Evolutionary conservation across 305 asterid species (phyloP).

Genomic region (Salvia sclarea): DNA sequence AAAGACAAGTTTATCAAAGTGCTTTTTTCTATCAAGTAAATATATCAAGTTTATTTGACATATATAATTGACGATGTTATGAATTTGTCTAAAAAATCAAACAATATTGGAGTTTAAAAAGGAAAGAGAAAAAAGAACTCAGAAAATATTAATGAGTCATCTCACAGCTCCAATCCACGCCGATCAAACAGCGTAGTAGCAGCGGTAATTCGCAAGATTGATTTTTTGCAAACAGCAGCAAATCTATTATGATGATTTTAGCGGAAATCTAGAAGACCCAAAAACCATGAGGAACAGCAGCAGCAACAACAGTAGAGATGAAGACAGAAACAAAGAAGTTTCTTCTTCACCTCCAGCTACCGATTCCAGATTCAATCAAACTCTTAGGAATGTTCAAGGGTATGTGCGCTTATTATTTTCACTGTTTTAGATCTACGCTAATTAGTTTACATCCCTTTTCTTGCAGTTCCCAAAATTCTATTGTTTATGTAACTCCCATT

Average conservation of each 20-base stretch:
- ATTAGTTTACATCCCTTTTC: neutral
- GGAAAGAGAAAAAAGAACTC: neutral
- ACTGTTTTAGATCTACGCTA: constrained; percentile 35
- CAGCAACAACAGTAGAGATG: constrained; percentile 45
- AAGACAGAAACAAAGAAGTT: constrained; percentile 49
- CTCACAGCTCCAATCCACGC: neutral
- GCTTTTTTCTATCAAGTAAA: no score
- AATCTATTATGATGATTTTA: constrained; percentile 11
- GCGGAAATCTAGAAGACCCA: constrained; percentile 24
- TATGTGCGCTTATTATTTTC: constrained; percentile 26
- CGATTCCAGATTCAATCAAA: constrained; percentile 96
- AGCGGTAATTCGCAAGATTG: constrained; percentile 1
- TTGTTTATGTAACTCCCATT: constrained; percentile 18
- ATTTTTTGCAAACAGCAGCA: constrained; percentile 24
- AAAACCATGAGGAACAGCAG: constrained; percentile 42
- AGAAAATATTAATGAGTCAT: neutral
- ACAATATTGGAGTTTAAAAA: no score
- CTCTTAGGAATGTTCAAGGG: constrained; percentile 97
- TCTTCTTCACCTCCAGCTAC: constrained; percentile 48
- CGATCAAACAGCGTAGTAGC: constrained; percentile 20
- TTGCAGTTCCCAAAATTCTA: constrained; percentile 16
- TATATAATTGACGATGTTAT: no score
- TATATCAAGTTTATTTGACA: no score
- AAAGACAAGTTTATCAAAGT: no score
- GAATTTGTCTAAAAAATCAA: no score